Base-by-base conservation (phyloP, 768 basidiomycete species). In the Epithele typhae region DNA sequence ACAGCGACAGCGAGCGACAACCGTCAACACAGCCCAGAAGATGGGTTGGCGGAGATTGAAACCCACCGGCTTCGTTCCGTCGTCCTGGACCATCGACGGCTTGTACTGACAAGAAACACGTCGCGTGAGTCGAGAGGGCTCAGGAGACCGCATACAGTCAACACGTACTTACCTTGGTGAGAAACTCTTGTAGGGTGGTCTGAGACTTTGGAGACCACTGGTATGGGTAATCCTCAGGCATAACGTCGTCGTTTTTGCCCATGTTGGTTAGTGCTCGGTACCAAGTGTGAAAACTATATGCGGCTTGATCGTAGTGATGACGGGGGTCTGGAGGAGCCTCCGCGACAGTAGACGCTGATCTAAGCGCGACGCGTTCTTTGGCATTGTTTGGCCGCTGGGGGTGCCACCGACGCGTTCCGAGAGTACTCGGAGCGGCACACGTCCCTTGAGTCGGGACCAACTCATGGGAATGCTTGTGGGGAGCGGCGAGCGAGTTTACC, bases 81-180 rank as follows among this genome's bases (percentile, higher is more conserved):
- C 82, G 58, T 88, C 78, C 54, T 84, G 78, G 9, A 87, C 81
- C 84, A 87, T 82, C 15, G 84, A 87, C 1, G 87, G 86, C 43
- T 73, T 82, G 53, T 78, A 85, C 84, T 87, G 51, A n/a, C 32
- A 9, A 43, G 14, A 37, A 15, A 8, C 23, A 17, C 15, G 25
- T 25, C n/a, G 17, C 25, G 34, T 42, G 32, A 46, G 53, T 24
- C 14, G 7, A 14, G 27, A 30, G 27, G 27, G 7, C 14, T 7
- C 27, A 14, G 27, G n/a, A n/a, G n/a, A n/a, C n/a, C 27, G 27
- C 14, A 30, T 30, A 30, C 27, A 30, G 27, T 14, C 27, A n/a
- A 30, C 27, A 30, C 27, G 27, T 7, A 30, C 8, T 30, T 54
- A 76, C 83, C 66, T 85, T 83, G 30, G 60, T 61, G 43, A 82